Base-by-base conservation (phyloP, 2,329 filamentous ascomycete species). In the Penicillium sp. region DNA sequence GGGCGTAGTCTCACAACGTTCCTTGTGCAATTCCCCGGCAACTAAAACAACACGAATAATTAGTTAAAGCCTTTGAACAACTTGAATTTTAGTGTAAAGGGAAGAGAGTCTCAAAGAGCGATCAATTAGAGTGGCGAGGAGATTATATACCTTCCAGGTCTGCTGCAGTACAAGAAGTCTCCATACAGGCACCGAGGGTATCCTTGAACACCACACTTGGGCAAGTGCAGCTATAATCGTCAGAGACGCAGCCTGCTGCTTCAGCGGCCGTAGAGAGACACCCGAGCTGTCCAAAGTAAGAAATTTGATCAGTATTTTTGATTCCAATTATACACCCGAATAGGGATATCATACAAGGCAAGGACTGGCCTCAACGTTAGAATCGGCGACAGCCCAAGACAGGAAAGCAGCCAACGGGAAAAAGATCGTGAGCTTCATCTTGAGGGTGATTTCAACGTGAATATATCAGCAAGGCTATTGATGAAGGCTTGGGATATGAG, bases 381-480 rank as follows among this genome's bases (percentile, higher is more conserved):
- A 3, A 16, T 51, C 58, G 36, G 60, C 60, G 13, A 47, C 47
- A 6, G 55, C 46, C 38, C 50, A 52, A 30, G 58, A 56, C n/a
- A 62, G 35, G 49, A 62, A 59, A 14, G 58, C 51, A n/a, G 60
- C 47, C 29, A 62, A 47, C 2, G 60, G 60, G 10, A 56, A 41
- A 50, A 61, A 57, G 42, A 58, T 57, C 2, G 60, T 59, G 35
- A 62, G 56, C 54, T 54, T 62, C 60, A 62, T 62, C 19, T 56
- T 56, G 46, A 43, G n/a, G 14, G 14, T 50, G 26, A 10, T n/a
- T 35, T 23, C 7, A 23, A 41, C 2, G 43, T 42, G 29, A 13
- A n/a, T 23, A 19, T 30, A 30, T 23, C 16, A 34, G 18, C 26
- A 27, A 13, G 38, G 14, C 27, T 23, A 29, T 23, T 13, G 39